Base-by-base conservation (phyloP, 495 filamentous ascomycete species). In the Chaetomidium leptoderma region DNA sequence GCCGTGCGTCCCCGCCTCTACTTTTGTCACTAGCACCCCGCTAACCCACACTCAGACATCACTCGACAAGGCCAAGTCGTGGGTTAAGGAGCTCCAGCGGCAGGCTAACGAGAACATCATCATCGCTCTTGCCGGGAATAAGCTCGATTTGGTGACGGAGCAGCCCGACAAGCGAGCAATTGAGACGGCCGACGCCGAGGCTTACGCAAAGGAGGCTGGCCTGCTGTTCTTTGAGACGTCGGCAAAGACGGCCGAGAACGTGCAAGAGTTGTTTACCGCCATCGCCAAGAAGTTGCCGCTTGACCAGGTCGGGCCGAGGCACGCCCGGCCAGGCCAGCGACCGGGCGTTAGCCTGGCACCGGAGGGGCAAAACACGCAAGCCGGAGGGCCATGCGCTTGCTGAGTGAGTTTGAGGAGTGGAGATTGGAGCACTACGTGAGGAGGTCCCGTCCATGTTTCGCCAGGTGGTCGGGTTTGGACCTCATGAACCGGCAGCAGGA, bases 91-190 rank as follows among this genome's bases (percentile, higher is more conserved):
- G 67, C 83, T 98, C 35, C 95, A 98, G 74, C 84, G 93, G 58
- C 93, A 98, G 78, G 95, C 95, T 39, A 97, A 97, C 76, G 93
- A 97, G 75, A 97, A 97, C 73, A 97, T 98, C 72, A 90, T 98
- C 66, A 98, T 98, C 71, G 93, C 93, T 29, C 82, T 98, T 24
- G 93, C 95, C 29, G 93, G 93, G 44, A 98, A 98, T 81, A 98
- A 98, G 77, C 75, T 95, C 60, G 93, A 98, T 81, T 77, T 98
- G 59, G 93, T 95, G 47, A 86, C 83, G 49, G 90, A 91, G 64
- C 85, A 86, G 60, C 92, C 92, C 24, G 89, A 93, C 70, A 97
- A 97, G 82, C 86, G 93, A 63, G 95, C 91, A 4, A 91, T 98
- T 54, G 68, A 83, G 33, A 87, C 89, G 9, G 84, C 86, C 33